Conservation (phyloP, 1,284 basidiomycete species). For the Ceraceosorus guamensis region DNA sequence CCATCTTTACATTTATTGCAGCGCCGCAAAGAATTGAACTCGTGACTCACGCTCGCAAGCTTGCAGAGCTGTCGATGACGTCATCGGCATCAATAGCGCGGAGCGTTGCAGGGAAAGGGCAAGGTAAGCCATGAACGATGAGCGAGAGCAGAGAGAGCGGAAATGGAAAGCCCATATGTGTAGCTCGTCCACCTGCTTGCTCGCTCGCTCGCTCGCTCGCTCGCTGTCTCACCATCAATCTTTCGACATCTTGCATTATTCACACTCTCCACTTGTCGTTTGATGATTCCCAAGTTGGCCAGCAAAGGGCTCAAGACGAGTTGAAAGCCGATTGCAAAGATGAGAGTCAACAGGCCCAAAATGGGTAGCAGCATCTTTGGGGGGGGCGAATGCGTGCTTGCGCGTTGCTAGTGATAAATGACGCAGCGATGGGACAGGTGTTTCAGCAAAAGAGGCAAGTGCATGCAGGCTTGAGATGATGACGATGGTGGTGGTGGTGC, state of each 20-base stretch:
- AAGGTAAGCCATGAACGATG: neutral
- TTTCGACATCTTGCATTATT: neutral
- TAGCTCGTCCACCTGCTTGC: neutral
- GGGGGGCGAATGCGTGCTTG: too few species aligned
- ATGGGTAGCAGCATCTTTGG: conserved; percentile 7
- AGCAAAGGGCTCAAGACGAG: conserved; percentile 20
- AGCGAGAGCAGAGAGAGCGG: neutral
- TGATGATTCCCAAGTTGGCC: conserved; percentile 21
- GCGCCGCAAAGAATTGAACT: neutral
- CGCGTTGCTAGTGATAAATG: too few species aligned
- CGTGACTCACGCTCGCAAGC: neutral
- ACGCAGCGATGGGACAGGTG: too few species aligned
- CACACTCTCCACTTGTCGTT: conserved; percentile 13
- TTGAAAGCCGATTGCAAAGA: conserved; percentile 20
- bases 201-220: neutral
- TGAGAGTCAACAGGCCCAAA: conserved; percentile 16
- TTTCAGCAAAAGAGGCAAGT: too few species aligned
- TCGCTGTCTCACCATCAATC: neutral
- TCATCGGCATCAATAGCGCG: neutral
- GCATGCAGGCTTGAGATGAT: too few species aligned
- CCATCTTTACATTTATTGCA: neutral
- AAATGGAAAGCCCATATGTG: neutral
- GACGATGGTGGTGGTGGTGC: too few species aligned
- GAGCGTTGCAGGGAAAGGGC: neutral
- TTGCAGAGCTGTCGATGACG: neutral